Base-by-base conservation (phyloP, 2,329 filamentous ascomycete genomes). In the Verticillium isaacii region DNA sequence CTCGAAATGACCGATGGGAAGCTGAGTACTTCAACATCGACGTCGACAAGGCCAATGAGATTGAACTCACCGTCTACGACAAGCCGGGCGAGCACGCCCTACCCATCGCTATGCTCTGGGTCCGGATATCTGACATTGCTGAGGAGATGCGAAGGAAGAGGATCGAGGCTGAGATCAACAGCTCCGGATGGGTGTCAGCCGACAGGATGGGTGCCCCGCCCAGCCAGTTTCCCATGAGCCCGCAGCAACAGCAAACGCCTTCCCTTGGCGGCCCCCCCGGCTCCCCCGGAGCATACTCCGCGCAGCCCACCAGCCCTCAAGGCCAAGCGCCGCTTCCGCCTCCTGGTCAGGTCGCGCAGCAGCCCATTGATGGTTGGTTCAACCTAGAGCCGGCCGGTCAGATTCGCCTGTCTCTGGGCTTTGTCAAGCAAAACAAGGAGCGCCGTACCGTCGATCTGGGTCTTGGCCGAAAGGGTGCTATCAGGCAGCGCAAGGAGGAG, bases 1-100 rank as follows among this genome's bases (percentile, higher is more conserved):
- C 93, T 11, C 85, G 93, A 62, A 96, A 84, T 64, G 95, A 99
- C 76, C 87, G 87, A 70, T 99, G 94, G 94, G 88, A 93, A 52
- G 91, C 92, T 68, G 95, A 99, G 77, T 86, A 89, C 39, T 95
- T 97, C 75, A 93, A 89, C 62, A 89, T 99, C 64, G 92, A 95
- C 66, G 95, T 99, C 61, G 94, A 98, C 77, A 98, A 98, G 80
- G 95, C 95, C 59, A 99, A 99, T 75, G 95, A 99, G 77, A 92
- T 99, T 64, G 95, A 99, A 74, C 86, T 99, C 60, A 98, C 93
- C 0, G 93, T 99, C 12, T 99, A 99, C 75, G 95, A 99, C 75
- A 97, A 96, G 78, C 89, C 93, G 2, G 88, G 89, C 65, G 93
- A 97, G 69, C 91, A 96, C 68, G 89, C 93, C 15, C 88, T 96